Evolutionary conservation across 495 filamentous ascomycete genomes (phyloP), one percentile per base, ranked within the genome.

Genomic region (Thermochaetoides thermophila): DNA sequence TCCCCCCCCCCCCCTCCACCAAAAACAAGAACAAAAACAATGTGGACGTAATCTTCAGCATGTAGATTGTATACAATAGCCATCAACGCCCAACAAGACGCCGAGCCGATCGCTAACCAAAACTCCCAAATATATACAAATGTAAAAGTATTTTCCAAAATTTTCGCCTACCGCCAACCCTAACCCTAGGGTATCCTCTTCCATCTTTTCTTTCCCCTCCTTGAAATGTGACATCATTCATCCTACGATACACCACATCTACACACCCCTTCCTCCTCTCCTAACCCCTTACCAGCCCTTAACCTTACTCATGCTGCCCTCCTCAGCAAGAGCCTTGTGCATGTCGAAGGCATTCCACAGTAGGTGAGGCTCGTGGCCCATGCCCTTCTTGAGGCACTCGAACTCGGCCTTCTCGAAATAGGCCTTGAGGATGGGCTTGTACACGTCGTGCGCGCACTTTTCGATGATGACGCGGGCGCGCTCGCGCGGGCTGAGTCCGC

Each of bases 281-380:
- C n/a, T n/a, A n/a, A 27, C 23, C 31, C 5, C 20, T 44, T 50
- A 64, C 61, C 61, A 71, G 32, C 48, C 52, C 52, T 64, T 62
- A 23, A 67, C 53, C 54, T 84, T 76, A 58, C 74, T 77, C 85
- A 92, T 92, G 39, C 79, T 87, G 14, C 84, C 83, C 49, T 83
- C 73, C 61, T 80, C 73, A 39, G 72, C 55, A 33, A 94, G 57
- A 34, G 81, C 77, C 63, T 77, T 73, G 57, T 92, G 84, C 83
- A 91, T 84, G 53, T 89, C 80, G 57, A 91, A 91, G 12, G 69
- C 61, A 55, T 89, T 74, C 60, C 71, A 86, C 28, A 93, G 59
- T 56, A 89, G 58, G 52, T 91, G 83, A 16, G 84, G 84, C 64
- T 91, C 83, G 56, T 89, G 84, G 26, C 81, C 83, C 82, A 77